phyloP scores from a whole-genome alignment of 345 rosid genomes.

The Lepidium sativum region DNA sequence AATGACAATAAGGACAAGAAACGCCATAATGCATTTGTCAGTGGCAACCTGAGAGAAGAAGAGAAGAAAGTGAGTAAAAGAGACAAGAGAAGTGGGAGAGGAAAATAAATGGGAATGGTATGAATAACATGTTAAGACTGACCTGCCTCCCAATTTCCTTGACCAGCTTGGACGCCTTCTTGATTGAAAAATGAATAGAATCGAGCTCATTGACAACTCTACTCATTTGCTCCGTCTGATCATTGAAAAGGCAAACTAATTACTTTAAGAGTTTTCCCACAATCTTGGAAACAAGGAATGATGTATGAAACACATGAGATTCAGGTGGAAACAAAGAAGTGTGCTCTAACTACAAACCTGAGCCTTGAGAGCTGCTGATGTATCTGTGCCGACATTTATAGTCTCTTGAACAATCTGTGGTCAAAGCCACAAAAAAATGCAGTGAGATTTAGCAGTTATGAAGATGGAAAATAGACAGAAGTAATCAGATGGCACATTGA shows the following conservation, averaged over 20 bases:
- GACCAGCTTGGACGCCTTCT: conserved; percentile 88
- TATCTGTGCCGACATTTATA: conserved; percentile 76
- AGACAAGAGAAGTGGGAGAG: not conserved
- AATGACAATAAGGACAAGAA: conserved; percentile 69
- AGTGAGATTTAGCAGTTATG: not conserved
- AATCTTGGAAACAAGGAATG: not conserved
- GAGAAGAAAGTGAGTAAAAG: conserved; percentile 13
- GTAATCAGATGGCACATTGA: not conserved
- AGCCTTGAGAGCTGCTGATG: conserved; percentile 82
- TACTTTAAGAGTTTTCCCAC: not conserved
- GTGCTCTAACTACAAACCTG: conserved; percentile 46
- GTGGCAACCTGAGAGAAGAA: conserved; percentile 71
- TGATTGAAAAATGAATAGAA: conserved; percentile 88
- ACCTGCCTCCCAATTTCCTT: conserved; percentile 99
- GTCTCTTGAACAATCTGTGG: conserved; percentile 83
- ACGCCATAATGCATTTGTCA: conserved; percentile 80
- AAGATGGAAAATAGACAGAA: not conserved
- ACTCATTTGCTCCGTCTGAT: conserved; percentile 97
- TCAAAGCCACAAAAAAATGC: conserved; percentile 2
- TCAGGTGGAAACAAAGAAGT: not conserved
- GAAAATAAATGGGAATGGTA: not conserved
- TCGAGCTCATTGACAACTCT: conserved; percentile 95
- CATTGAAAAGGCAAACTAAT: conserved; percentile 8
- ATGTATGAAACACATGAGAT: not conserved
- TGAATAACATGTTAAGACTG: conserved; percentile 30